Evolutionary conservation across 2,329 filamentous ascomycete genomes (phyloP).

Genomic region (Kalaharituber pfeilii): DNA sequence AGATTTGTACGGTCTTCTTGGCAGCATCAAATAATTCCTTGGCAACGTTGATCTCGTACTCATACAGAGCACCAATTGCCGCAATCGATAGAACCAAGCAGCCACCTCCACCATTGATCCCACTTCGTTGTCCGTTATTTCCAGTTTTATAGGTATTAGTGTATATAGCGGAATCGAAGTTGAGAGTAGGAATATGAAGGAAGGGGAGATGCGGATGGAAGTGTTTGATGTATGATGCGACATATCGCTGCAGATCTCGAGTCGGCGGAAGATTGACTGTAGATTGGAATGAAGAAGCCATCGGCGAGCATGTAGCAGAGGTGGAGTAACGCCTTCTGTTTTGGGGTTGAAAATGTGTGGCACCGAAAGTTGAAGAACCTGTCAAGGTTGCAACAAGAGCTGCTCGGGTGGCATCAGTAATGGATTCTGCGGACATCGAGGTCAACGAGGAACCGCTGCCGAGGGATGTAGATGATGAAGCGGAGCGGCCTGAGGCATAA

Average conservation of each 20-base stretch:
- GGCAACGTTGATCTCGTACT: slow-evolving; percentile 61
- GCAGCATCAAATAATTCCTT: slow-evolving; percentile 79
- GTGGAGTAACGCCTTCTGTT: slow-evolving; percentile 27
- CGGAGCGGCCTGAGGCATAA: background rate
- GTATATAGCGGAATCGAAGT: slow-evolving; percentile 63
- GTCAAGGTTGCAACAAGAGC: slow-evolving; percentile 44
- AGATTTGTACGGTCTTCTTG: slow-evolving; percentile 87
- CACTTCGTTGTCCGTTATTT: slow-evolving; percentile 31
- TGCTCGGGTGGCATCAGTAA: slow-evolving; percentile 48
- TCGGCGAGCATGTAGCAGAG: slow-evolving; percentile 15
- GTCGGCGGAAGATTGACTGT: slow-evolving; percentile 51
- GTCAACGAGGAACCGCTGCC: slow-evolving; percentile 12
- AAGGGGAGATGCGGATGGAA: slow-evolving; percentile 95
- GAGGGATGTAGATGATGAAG: slow-evolving; percentile 12
- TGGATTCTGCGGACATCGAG: slow-evolving; percentile 41
- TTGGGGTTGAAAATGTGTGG: background rate
- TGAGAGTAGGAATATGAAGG: slow-evolving; percentile 74
- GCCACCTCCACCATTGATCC: slow-evolving; percentile 52
- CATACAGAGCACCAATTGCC: slow-evolving; percentile 72
- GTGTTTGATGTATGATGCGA: slow-evolving; percentile 74
- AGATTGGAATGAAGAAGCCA: slow-evolving; percentile 19
- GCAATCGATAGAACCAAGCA: slow-evolving; percentile 79
- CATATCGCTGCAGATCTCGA: slow-evolving; percentile 73
- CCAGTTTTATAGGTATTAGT: slow-evolving; percentile 43
- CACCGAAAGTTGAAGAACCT: slow-evolving; percentile 39